These are phyloP conservation scores for Mortierella sp. DNA, from an alignment of 371 early-diverging fungal species.

Conservation along the genomic window DNA sequence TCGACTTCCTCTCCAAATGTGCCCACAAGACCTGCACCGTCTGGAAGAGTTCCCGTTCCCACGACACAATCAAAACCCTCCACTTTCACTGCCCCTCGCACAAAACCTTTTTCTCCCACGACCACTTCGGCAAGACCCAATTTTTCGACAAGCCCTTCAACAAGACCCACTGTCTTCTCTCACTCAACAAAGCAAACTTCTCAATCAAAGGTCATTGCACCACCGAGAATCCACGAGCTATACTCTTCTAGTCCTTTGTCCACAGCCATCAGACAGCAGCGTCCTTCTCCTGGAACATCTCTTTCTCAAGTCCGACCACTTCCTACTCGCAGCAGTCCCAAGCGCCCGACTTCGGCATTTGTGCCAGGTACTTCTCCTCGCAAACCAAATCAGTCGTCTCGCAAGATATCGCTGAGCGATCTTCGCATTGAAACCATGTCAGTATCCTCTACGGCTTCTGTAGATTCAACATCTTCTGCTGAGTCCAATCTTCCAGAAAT, in stretches of 20 bases:
- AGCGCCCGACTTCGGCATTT: not conserved
- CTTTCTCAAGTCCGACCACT: not conserved
- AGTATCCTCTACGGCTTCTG: not conserved
- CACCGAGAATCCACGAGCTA: not conserved
- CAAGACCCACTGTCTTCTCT: not conserved
- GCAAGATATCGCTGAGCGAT: conserved; percentile 9
- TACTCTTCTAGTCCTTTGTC: not conserved
- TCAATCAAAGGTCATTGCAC: not conserved
- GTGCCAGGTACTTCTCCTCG: conserved; percentile 11
- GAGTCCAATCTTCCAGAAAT: not conserved
- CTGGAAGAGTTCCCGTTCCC: not conserved
- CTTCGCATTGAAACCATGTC: conserved; percentile 15
- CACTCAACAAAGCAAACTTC: not conserved
- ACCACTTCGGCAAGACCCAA: not conserved
- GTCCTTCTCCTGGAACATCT: not conserved
- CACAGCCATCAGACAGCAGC: not conserved
- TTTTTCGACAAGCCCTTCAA: not conserved
- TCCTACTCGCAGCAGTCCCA: not conserved
- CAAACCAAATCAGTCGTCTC: conserved; percentile 3
- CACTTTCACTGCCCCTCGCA: not conserved
- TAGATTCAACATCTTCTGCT: conserved; percentile 7
- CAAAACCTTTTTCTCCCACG: not conserved
- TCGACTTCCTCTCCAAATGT: not conserved
- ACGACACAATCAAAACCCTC: not conserved
- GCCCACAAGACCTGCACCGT: not conserved